Conservation (phyloP, 306 rosid genomes). For the Acacia acuminata region DNA sequence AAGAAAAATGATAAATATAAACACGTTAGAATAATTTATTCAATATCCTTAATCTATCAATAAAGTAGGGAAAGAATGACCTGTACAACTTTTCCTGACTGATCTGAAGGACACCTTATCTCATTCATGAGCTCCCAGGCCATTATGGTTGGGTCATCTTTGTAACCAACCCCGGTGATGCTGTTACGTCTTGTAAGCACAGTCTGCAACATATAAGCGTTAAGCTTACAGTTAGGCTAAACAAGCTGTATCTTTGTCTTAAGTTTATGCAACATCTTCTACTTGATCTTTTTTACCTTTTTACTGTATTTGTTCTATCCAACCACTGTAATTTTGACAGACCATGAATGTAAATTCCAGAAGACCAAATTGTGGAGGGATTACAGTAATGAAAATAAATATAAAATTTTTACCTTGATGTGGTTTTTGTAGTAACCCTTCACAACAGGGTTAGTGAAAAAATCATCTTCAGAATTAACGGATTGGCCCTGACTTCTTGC, state of each 20-base stretch:
- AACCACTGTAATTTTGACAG: not conserved
- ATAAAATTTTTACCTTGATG: constrained; percentile 51
- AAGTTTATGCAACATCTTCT: not conserved
- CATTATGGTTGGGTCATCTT: constrained; percentile 88
- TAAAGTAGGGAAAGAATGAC: constrained; percentile 28
- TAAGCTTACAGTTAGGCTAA: not conserved
- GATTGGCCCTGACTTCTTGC: constrained; percentile 81
- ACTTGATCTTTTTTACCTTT: not conserved
- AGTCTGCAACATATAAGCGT: constrained; percentile 35
- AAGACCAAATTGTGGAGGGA: not conserved
- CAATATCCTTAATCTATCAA: not conserved
- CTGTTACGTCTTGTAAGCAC: constrained; percentile 77
- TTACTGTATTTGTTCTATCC: not conserved
- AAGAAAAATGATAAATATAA: too few relatives aligned
- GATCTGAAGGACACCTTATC: constrained; percentile 75
- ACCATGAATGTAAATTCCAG: not conserved
- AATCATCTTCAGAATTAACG: constrained; percentile 74
- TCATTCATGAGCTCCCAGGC: constrained; percentile 99
- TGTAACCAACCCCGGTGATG: constrained; percentile 74
- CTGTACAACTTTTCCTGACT: constrained; percentile 77
- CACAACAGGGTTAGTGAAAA: constrained; percentile 64
- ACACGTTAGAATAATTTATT: too few relatives aligned
- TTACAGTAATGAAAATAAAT: not conserved
- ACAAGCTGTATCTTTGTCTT: not conserved
- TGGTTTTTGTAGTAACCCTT: constrained; percentile 86